Percentiles rank a stretch among this genome's conserved stretches.
Conservation (phyloP, 225 moss, liverwort and hornwort species). For the Physcomitrellopsis africana region DNA sequence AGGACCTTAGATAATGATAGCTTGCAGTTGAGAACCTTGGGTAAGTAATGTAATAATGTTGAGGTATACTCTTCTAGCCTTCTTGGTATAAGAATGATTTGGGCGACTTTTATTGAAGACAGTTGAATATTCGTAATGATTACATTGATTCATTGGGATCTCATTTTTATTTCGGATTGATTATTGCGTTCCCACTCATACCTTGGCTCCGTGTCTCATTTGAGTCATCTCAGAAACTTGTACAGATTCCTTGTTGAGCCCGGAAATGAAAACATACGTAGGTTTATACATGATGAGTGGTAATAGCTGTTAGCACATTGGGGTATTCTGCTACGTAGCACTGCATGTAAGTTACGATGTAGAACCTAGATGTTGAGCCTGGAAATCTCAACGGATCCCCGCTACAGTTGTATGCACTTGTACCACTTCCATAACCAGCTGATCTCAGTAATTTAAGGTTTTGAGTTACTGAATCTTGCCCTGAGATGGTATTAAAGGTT, state of each 20-base stretch:
- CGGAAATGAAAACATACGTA: not conserved
- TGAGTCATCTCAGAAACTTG: not conserved
- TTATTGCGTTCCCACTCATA: conserved; percentile 48
- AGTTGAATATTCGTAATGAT: conserved; percentile 36
- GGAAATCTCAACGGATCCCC: too few relatives aligned
- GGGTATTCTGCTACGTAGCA: not conserved
- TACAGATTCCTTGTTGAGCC: conserved; percentile 29
- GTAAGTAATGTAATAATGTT: conserved; percentile 34
- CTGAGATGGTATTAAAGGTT: conserved; percentile 14
- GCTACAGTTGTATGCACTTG: not conserved
- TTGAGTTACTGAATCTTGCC: conserved; percentile 20
- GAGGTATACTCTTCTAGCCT: conserved; percentile 30
- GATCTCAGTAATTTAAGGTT: conserved; percentile 18
- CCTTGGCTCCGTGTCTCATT: conserved; percentile 29
- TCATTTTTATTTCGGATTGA: conserved; percentile 41
- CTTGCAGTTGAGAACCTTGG: conserved; percentile 31
- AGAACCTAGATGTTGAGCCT: too few relatives aligned
- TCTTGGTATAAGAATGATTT: conserved; percentile 50
- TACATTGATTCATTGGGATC: conserved; percentile 53
- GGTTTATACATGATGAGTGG: not conserved
- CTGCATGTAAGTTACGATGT: too few relatives aligned
- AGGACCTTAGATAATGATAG: conserved; percentile 10
- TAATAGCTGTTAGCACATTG: not conserved
- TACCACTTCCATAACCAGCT: conserved; percentile 22
- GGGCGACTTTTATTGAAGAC: conserved; percentile 48